These are phyloP conservation scores for Globisporangium radiosum DNA, from an alignment of 352 stramenopile genomes.

Conservation along the genomic window DNA sequence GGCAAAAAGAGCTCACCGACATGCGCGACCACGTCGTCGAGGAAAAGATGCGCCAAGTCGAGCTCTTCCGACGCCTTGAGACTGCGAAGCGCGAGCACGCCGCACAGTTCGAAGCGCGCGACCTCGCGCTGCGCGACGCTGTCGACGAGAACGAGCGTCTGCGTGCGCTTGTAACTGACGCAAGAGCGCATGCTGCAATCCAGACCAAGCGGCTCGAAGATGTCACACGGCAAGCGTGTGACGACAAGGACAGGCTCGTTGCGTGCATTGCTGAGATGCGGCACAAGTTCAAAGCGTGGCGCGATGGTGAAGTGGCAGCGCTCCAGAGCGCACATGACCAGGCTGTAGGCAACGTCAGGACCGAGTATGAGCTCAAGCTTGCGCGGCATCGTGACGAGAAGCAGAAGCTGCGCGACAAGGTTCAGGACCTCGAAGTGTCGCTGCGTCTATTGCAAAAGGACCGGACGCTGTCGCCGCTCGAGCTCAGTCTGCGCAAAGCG, in stretches of 20 bases:
- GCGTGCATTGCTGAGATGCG: conserved; percentile 43
- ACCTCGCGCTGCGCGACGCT: conserved; percentile 17
- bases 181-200: conserved; percentile 32
- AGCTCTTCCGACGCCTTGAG: conserved; percentile 52
- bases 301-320: conserved; percentile 36
- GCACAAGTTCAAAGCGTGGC: conserved; percentile 61
- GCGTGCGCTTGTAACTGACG: conserved; percentile 26
- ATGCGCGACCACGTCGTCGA: conserved; percentile 52
- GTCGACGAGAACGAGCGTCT: conserved; percentile 48
- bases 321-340: conserved; percentile 39
- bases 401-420: conserved; percentile 64
- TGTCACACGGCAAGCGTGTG: conserved; percentile 29
- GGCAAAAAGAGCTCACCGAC: conserved; percentile 58
- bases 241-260: conserved; percentile 55
- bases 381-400: conserved; percentile 65
- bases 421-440: conserved; percentile 67
- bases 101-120: conserved; percentile 29
- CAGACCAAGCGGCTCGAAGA: conserved; percentile 49
- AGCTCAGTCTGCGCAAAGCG: conserved; percentile 56
- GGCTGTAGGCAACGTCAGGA: conserved; percentile 37
- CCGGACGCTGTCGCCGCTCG: conserved; percentile 45
- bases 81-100: conserved; percentile 34
- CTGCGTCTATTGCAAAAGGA: conserved; percentile 60
- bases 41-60: conserved; percentile 69
- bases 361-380: conserved; percentile 64